A percentile compares a stretch with the other conserved stretches of the same genome.
phyloP scores from a whole-genome alignment of 768 basidiomycete species.

The Gloeophyllum trabeum region DNA sequence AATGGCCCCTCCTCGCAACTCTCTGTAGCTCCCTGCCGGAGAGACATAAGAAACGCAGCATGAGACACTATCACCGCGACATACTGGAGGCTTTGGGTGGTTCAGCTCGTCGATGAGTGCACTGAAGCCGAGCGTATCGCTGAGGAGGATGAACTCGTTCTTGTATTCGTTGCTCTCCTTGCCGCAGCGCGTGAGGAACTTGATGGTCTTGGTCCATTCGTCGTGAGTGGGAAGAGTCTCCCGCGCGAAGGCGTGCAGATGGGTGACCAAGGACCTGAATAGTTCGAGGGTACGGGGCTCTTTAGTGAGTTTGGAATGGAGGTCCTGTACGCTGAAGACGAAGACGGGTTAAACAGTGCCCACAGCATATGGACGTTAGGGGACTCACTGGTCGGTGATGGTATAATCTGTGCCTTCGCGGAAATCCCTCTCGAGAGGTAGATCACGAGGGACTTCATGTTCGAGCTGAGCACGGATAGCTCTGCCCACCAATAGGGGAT shows the following conservation, averaged over 20 bases:
- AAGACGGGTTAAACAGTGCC: background rate
- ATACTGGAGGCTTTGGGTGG: slow-evolving; percentile 20
- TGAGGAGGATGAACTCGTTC: slow-evolving; percentile 29
- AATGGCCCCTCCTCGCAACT: slow-evolving; percentile 25
- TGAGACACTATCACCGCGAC: slow-evolving; percentile 1
- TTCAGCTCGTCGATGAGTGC: slow-evolving; percentile 25
- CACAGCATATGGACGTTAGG: background rate
- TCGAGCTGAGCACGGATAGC: slow-evolving; percentile 24
- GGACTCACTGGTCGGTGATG: slow-evolving; percentile 18
- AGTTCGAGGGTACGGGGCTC: slow-evolving; percentile 19
- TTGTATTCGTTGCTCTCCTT: slow-evolving; percentile 25
- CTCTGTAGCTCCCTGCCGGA: slow-evolving; percentile 18
- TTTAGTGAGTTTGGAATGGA: slow-evolving; percentile 16
- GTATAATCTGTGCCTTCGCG: slow-evolving; percentile 20
- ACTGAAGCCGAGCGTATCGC: slow-evolving; percentile 25
- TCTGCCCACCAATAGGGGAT: slow-evolving; percentile 20
- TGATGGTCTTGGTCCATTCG: slow-evolving; percentile 24
- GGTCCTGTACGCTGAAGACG: slow-evolving; percentile 12
- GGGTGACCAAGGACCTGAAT: slow-evolving; percentile 19
- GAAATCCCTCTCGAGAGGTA: slow-evolving; percentile 22
- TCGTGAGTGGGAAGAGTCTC: slow-evolving; percentile 24
- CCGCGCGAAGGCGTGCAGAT: slow-evolving; percentile 25
- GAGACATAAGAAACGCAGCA: background rate
- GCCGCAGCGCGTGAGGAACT: slow-evolving; percentile 25
- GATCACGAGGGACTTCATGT: slow-evolving; percentile 19